Base-by-base conservation (phyloP, 495 filamentous ascomycete species). In the Staphylotrichum tortipilum region DNA sequence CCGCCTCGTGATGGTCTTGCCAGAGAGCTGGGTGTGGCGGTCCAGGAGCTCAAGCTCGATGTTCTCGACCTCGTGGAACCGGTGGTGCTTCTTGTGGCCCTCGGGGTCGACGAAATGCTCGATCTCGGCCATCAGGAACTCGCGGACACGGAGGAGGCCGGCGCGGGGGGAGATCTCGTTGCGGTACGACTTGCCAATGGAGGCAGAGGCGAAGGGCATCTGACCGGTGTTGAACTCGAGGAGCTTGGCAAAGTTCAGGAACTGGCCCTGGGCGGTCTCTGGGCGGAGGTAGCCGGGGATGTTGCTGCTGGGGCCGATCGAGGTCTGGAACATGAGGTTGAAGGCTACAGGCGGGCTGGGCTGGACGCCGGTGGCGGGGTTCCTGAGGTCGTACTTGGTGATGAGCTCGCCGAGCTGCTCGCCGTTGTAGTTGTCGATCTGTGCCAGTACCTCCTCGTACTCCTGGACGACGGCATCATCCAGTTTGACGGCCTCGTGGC, bases 61-160 rank as follows among this genome's bases (percentile, higher is more conserved):
- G 42, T 85, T 68, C 44, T 78, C 75, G 26, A 89, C 77, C 44
- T 86, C 80, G 23, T 73, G 54, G 63, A 89, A 89, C 5, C 81
- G 80, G 33, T 70, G 64, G 61, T 89, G 85, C 61, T 80, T 82
- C 73, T 88, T 89, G 60, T 82, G 75, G 54, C 67, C 48, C 40
- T 80, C 62, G 17, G 85, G 85, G 54, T 89, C 85, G 49, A 89
- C 85, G 55, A 79, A 89, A 59, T 88, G 84, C 65, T 89, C 85
- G 53, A 89, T 85, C 66, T 89, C 85, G 5, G 84, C 85, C 85
- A 89, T 88, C 49, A 88, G 65, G 68, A 88, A 89, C 60, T 89
- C 85, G 30, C 85, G 79, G 9, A 89, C 85, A 49, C 85, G 80
- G 19, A 88, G 74, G n/a, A 89, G 71, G 49, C 85, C 85, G 47